Percentiles rank a stretch among this genome's conserved stretches.
phyloP scores from a whole-genome alignment of 352 stramenopile genomes.

The Blastocystis sp. region DNA sequence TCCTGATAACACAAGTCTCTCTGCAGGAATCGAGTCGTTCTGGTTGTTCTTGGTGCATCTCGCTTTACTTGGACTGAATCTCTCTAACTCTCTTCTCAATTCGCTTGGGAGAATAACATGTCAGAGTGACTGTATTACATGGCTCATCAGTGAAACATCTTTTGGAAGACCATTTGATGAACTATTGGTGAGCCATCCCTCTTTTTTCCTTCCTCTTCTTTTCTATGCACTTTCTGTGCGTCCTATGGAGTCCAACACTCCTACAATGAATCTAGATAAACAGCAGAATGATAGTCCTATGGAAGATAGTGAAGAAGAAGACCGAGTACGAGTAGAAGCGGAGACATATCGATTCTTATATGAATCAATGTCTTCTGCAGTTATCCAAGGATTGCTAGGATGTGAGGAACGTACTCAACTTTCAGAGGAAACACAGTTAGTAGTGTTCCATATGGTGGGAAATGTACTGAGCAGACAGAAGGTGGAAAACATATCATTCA shows the following conservation, averaged over 20 bases:
- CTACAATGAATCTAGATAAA: too few relatives aligned
- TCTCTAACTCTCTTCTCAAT: not conserved
- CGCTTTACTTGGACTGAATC: not conserved
- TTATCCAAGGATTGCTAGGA: not conserved
- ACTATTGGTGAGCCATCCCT: not conserved
- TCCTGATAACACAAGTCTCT: not conserved
- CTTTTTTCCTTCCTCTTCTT: not conserved
- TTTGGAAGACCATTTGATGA: not conserved
- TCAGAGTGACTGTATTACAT: not conserved
- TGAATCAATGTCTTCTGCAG: not conserved
- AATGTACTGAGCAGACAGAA: not conserved
- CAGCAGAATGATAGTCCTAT: too few relatives aligned
- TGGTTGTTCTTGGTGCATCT: not conserved
- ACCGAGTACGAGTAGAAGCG: not conserved
- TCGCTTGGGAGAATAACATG: not conserved
- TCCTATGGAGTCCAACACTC: not conserved
- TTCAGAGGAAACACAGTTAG: not conserved
- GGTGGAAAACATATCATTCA: not conserved
- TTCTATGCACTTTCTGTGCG: conserved; percentile 15
- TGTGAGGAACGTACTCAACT: too few relatives aligned
- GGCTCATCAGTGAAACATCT: not conserved
- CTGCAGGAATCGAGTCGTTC: not conserved
- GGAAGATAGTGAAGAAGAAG: not conserved
- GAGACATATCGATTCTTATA: not conserved
- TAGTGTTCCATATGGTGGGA: not conserved